Percentiles rank a stretch among this genome's conserved stretches.
Conservation (phyloP, 305 asterid genomes). For the Solanum hybrid region DNA sequence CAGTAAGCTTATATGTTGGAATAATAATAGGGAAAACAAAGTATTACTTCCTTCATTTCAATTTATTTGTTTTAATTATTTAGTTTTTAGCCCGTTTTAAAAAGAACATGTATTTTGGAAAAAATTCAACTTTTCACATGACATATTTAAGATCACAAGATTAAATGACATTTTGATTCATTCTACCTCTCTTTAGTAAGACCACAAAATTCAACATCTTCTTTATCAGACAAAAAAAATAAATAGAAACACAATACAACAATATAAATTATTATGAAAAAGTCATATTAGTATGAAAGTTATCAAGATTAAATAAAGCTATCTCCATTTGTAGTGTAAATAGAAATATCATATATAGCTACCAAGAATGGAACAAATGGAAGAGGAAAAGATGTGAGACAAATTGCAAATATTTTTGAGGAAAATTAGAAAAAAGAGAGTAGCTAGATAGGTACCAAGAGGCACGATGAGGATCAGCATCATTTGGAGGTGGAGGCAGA, state of each 20-base stretch:
- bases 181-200: not conserved
- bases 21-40: not conserved
- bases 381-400: not conserved
- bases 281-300: not conserved
- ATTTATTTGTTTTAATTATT: not conserved
- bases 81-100: not conserved
- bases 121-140: not conserved
- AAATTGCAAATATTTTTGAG: not conserved
- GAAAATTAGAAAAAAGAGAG: not conserved
- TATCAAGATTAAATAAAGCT: not conserved
- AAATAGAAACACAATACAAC: not conserved
- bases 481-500: slow-evolving; percentile 34
- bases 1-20: not conserved
- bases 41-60: not conserved
- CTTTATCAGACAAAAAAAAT: not conserved
- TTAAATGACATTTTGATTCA: not conserved
- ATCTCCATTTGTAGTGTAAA: not conserved
- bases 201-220: not conserved
- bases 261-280: not conserved
- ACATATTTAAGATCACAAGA: not conserved
- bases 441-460: slow-evolving; percentile 18
- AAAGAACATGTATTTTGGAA: not conserved
- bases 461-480: slow-evolving; percentile 13
- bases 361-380: not conserved
- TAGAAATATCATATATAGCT: not conserved